Evolutionary conservation across 2,329 filamentous ascomycete species (phyloP).

Genomic region (Fusarium vanettenii): DNA sequence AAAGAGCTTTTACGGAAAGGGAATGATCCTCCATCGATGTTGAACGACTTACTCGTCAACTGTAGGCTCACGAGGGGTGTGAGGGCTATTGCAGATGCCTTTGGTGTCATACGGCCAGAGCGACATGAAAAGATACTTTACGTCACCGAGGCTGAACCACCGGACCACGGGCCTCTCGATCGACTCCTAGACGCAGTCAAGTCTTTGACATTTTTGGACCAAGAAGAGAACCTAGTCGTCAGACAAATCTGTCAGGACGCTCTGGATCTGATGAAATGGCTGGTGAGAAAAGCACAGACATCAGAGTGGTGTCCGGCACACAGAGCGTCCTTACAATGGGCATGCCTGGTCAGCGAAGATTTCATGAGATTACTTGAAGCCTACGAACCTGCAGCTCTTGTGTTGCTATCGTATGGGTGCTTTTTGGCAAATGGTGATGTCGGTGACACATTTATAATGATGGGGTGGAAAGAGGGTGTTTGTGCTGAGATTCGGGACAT

Average conservation of each 20-base stretch:
- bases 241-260: conserved; percentile 4
- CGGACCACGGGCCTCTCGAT: conserved; percentile 2
- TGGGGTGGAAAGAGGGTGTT: conserved; percentile 4
- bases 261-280: conserved; percentile 4
- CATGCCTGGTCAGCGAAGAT: neutral
- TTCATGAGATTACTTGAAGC: neutral
- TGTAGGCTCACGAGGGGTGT: neutral
- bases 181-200: neutral
- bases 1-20: neutral
- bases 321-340: neutral
- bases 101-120: conserved; percentile 1
- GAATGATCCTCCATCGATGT: neutral
- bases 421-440: conserved; percentile 1
- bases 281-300: conserved; percentile 7
- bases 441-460: conserved; percentile 7
- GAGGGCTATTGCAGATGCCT: neutral
- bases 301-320: conserved; percentile 3
- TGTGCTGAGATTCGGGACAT: conserved; percentile 1
- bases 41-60: neutral
- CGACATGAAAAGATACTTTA: neutral
- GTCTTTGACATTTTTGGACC: conserved; percentile 2
- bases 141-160: neutral
- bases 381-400: neutral
- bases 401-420: neutral
- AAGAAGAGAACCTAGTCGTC: neutral